A percentile compares a stretch with the other conserved stretches of the same genome.
phyloP scores from a whole-genome alignment of 495 filamentous ascomycete species.

The Penicillium herquei region DNA sequence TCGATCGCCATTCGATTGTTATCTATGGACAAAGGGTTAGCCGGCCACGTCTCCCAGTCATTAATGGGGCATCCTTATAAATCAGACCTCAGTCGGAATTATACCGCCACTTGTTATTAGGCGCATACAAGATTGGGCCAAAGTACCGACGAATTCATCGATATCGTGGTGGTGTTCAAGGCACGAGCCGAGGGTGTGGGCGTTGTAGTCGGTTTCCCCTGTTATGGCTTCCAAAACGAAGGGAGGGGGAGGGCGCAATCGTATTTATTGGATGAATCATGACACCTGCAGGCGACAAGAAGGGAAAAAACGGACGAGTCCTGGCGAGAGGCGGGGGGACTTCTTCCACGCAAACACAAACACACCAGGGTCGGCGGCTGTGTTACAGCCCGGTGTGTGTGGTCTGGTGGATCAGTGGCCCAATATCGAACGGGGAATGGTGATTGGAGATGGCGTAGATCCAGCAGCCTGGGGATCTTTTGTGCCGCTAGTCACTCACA shows the following conservation, averaged over 20 bases:
- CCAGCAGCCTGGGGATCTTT: constrained; percentile 6
- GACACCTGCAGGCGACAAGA: constrained; percentile 15
- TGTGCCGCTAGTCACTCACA: constrained; percentile 7
- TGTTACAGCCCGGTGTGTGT: constrained; percentile 20
- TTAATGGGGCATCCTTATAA: neutral
- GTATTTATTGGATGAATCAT: neutral
- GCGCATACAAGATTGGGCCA: neutral
- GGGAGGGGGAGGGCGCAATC: neutral
- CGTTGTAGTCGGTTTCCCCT: neutral
- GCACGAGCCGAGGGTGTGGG: neutral
- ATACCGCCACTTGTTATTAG: neutral
- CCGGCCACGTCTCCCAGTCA: neutral
- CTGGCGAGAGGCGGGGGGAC: constrained; percentile 5
- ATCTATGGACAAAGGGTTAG: neutral
- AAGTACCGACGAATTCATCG: neutral
- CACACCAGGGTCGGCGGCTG: constrained; percentile 14
- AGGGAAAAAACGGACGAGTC: neutral
- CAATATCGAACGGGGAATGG: constrained; percentile 13
- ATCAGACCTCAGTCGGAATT: neutral
- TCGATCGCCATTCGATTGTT: constrained; percentile 5
- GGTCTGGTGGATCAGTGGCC: constrained; percentile 14
- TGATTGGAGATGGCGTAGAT: constrained; percentile 6
- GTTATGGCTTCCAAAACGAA: constrained; percentile 7
- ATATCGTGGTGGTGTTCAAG: neutral
- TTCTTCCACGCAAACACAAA: constrained; percentile 9